Percentiles rank a stretch among this genome's conserved stretches.
phyloP scores from a whole-genome alignment of 768 basidiomycete species.

The Obba rivulosa region DNA sequence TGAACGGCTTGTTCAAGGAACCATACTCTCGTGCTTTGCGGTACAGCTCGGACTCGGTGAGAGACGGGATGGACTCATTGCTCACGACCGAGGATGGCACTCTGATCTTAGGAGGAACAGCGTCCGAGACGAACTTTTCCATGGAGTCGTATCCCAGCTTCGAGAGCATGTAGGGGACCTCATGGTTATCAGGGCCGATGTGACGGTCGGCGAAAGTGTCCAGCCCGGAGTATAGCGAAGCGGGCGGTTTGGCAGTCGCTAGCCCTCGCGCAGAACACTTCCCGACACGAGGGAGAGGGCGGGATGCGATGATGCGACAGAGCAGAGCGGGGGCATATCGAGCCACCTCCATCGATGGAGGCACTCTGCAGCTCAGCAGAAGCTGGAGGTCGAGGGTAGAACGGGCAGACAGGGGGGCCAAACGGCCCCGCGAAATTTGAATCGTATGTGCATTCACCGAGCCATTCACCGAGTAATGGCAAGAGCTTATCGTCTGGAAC shows the following conservation, averaged over 20 bases:
- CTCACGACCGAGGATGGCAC: constrained; percentile 55
- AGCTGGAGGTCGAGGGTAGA: constrained; percentile 3
- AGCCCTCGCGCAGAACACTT: constrained; percentile 32
- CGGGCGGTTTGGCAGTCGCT: constrained; percentile 55
- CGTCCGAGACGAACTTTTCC: constrained; percentile 80
- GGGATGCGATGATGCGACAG: constrained; percentile 4
- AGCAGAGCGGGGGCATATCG: constrained; percentile 10
- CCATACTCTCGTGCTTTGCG: constrained; percentile 71
- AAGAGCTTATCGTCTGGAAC: constrained; percentile 21
- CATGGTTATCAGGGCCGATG: constrained; percentile 84
- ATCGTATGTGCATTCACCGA: constrained; percentile 26
- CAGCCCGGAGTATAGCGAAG: constrained; percentile 73
- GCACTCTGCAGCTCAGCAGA: constrained; percentile 7
- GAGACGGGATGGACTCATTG: constrained; percentile 62
- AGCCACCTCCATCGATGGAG: constrained; percentile 16
- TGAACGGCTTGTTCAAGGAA: constrained; percentile 73
- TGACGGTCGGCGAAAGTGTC: constrained; percentile 91
- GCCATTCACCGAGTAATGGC: constrained; percentile 32
- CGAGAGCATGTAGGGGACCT: constrained; percentile 77
- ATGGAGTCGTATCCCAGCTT: constrained; percentile 81
- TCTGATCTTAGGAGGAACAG: constrained; percentile 79
- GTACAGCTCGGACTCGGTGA: constrained; percentile 85
- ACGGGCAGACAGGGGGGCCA: not conserved
- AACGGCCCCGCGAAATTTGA: constrained; percentile 6
- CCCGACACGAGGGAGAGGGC: constrained; percentile 16